A percentile compares a stretch with the other conserved stretches of the same genome.
Conservation (phyloP, 2,329 filamentous ascomycete species). For the Aspergillus sp. region DNA sequence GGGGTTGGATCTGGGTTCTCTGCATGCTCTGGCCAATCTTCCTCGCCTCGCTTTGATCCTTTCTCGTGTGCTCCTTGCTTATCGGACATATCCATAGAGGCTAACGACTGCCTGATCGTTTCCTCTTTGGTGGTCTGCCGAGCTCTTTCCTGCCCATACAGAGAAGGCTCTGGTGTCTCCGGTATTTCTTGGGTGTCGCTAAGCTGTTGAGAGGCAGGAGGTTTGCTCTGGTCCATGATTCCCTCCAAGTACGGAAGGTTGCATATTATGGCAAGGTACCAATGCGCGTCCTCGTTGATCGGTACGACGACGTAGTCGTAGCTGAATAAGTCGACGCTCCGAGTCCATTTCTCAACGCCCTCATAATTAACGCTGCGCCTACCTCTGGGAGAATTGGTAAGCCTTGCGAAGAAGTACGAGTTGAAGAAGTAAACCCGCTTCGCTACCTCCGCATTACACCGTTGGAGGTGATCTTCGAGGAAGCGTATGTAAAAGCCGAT, state of each 20-base stretch:
- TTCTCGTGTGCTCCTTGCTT: constrained; percentile 1
- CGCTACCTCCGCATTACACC: constrained; percentile 55
- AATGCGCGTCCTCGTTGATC: constrained; percentile 83
- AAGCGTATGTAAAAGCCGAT: constrained; percentile 84
- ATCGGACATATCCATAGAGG: constrained; percentile 31
- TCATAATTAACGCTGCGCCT: constrained; percentile 72
- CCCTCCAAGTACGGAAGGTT: constrained; percentile 69
- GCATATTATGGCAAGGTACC: constrained; percentile 95
- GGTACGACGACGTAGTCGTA: constrained; percentile 91
- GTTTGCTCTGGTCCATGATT: constrained; percentile 6
- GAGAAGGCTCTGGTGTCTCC: constrained; percentile 26
- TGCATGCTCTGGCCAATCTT: constrained; percentile 33
- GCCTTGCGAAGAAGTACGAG: constrained; percentile 82
- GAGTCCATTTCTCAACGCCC: constrained; percentile 83
- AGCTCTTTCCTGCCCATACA: not conserved
- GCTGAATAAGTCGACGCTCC: constrained; percentile 76
- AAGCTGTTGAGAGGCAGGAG: constrained; percentile 12
- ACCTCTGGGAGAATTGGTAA: constrained; percentile 61
- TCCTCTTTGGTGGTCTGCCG: constrained; percentile 23
- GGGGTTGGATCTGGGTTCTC: constrained; percentile 23
- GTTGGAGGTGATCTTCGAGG: constrained; percentile 62
- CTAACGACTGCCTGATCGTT: constrained; percentile 24
- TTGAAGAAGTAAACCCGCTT: constrained; percentile 83
- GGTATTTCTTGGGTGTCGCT: constrained; percentile 27
- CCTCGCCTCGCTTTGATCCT: constrained; percentile 6